Base-by-base conservation (phyloP, 192 early-diverging fungal genomes). In the Coemansia sp. region DNA sequence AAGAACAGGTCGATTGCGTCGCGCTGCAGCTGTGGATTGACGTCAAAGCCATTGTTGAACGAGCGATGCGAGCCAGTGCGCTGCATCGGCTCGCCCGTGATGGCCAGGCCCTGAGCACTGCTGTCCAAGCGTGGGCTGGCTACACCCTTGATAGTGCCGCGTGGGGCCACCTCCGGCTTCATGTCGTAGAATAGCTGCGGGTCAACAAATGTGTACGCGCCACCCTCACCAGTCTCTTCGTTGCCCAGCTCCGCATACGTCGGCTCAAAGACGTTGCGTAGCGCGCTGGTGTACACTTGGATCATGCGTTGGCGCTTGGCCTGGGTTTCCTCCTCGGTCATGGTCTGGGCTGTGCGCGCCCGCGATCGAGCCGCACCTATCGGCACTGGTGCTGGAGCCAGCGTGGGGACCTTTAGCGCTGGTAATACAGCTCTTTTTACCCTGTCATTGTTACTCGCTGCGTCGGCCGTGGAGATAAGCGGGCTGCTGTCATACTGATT, bases 121-220 rank as follows among this genome's bases (percentile, higher is more conserved):
- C 38, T 30, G 14, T 30, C 62, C 12, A 44, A 12, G 24, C 30
- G 38, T 27, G 66, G 58, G 31, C 54, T 57, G 18, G 28, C 6
- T 27, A 60, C 12, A 41, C 67, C 49, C 21, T 47, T 54, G 65
- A 58, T 58, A 54, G 23, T 62, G 61, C 30, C 60, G n/a, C 54
- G 38, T 49, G 81, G 69, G 22, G 66, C 76, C 22, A 26, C 74
- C 71, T 61, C 82, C 24, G 76, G 82, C n/a, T 70, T 68, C 60
- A 98, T 81, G 69, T 95, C 91, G 63, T 81, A 74, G 54, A 88
- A 86, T 4, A 98, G 49, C 58, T 85, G 75, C 9, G 89, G 85
- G 64, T 98, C 96, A 1, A 93, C 90, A 87, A 97, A 97, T 0
- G 89, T 85, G 23, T 94, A 85, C 9, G 75, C 55, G 41, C 77